Evolutionary conservation across 352 stramenopile genomes (phyloP), one percentile per base, ranked within the genome.

Genomic region (Phytophthora citrophthora): DNA sequence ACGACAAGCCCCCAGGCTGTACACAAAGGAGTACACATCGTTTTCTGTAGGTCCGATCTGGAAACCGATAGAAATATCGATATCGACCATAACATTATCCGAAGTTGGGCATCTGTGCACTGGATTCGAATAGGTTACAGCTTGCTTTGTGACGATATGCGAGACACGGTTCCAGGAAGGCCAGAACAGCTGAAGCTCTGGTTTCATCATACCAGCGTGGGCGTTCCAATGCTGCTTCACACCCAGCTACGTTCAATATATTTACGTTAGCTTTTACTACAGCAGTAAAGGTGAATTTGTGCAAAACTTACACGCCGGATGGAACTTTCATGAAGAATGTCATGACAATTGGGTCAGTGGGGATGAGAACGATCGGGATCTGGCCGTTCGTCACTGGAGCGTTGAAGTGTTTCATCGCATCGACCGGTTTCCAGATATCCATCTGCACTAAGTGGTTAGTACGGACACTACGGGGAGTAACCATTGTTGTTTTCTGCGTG

Each of bases 41-140:
- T 91, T 66, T 24, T 84, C 70, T 1, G 69, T 88, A 3, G 83
- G 81, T 0, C 83, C 86, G 40, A 94, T 91, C 68, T 89, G 82
- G 71, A 94, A 89, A 52, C 81, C 91, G 61, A 94, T 86, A 26
- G 79, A 94, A 54, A 92, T 84, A 68, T 90, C 79, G 41, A 94
- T 89, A 44, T 93, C 70, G 9, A 93, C 77, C 84, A 95, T 93
- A 5, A 93, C 84, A 50, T 93, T 95, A 63, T 93, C 85, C 5
- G 70, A 76, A 9, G 86, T 95, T 2, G 83, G 81, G 38, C 82
- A 93, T 32, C 75, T 77, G 10, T 64, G 74, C n/a, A 90, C 79
- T 1, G 73, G 73, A 40, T 85, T 89, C 18, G 76, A 80, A 54
- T 89, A 93, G 11, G 84, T 83, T 36, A 94, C 85, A 0, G 85